A percentile compares a stretch with the other conserved stretches of the same genome.
Evolutionary conservation across 345 rosid genomes (phyloP).

Genomic region (Durio zibethinus): DNA sequence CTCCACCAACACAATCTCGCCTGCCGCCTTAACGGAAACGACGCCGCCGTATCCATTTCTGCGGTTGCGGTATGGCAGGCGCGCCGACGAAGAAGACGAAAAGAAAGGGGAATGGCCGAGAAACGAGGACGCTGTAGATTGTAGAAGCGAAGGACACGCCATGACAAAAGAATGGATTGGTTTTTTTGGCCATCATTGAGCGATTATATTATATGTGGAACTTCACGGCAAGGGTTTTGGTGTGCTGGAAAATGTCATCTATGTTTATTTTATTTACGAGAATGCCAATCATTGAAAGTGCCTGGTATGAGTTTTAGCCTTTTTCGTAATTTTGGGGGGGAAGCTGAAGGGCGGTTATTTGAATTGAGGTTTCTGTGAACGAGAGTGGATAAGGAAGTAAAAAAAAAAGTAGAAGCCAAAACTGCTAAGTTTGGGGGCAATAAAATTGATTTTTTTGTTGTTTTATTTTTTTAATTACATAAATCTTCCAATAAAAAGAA

Average conservation of each 20-base stretch:
- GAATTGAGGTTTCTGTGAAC: too few relatives aligned
- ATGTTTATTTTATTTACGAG: constrained; percentile 8
- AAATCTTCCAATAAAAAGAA: too few relatives aligned
- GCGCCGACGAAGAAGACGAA: constrained; percentile 34
- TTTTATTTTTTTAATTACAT: too few relatives aligned
- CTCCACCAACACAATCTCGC: constrained; percentile 61
- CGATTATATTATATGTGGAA: neutral
- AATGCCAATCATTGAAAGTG: neutral
- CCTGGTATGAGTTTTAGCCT: neutral
- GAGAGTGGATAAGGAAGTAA: too few relatives aligned
- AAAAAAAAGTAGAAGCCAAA: too few relatives aligned
- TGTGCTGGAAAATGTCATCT: neutral
- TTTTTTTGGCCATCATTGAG: neutral
- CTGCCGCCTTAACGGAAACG: constrained; percentile 36
- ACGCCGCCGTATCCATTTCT: constrained; percentile 31
- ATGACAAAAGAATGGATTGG: constrained; percentile 14
- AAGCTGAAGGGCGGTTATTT: too few relatives aligned
- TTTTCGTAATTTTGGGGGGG: too few relatives aligned
- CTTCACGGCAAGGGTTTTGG: neutral
- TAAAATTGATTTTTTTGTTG: too few relatives aligned
- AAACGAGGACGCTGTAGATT: constrained; percentile 56
- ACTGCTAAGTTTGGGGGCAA: too few relatives aligned
- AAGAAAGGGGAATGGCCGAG: constrained; percentile 43
- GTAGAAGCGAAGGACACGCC: constrained; percentile 53
- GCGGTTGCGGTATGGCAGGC: constrained; percentile 21